Conservation (phyloP, 768 basidiomycete species). For the Kwoniella europaea region DNA sequence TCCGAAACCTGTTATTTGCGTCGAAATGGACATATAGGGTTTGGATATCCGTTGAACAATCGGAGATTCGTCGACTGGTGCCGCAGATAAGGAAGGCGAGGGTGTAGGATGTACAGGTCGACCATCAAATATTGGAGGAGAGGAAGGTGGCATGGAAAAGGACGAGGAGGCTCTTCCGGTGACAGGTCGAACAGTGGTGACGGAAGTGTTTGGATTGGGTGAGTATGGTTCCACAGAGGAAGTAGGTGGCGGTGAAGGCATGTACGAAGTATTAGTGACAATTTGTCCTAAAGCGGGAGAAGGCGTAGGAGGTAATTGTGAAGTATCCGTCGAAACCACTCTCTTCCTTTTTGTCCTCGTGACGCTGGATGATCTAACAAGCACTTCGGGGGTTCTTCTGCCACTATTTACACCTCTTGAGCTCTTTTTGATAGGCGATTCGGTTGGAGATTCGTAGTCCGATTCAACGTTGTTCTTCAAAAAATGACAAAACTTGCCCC, state of each 20-base stretch:
- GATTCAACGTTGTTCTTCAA: neutral
- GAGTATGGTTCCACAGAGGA: conserved; percentile 17
- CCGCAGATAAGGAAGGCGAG: conserved; percentile 21
- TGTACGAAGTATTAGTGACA: neutral
- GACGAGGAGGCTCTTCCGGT: conserved; percentile 14
- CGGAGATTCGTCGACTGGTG: conserved; percentile 6
- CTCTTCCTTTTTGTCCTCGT: neutral
- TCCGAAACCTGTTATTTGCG: neutral
- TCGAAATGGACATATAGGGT: neutral
- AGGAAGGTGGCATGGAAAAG: conserved; percentile 26
- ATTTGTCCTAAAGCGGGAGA: neutral
- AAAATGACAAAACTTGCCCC: conserved; percentile 24
- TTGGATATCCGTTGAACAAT: neutral
- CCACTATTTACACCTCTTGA: no score
- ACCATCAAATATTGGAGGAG: conserved; percentile 13
- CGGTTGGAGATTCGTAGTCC: neutral
- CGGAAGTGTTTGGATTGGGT: neutral
- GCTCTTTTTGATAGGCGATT: neutral
- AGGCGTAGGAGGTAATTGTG: neutral
- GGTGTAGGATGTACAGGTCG: conserved; percentile 25
- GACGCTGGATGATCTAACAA: neutral
- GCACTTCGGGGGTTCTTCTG: neutral
- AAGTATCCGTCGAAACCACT: neutral
- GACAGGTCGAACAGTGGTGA: conserved; percentile 14
- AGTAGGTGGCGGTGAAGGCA: conserved; percentile 22